Evolutionary conservation across 352 stramenopile genomes (phyloP).

Genomic region (Pythium aristosporum): DNA sequence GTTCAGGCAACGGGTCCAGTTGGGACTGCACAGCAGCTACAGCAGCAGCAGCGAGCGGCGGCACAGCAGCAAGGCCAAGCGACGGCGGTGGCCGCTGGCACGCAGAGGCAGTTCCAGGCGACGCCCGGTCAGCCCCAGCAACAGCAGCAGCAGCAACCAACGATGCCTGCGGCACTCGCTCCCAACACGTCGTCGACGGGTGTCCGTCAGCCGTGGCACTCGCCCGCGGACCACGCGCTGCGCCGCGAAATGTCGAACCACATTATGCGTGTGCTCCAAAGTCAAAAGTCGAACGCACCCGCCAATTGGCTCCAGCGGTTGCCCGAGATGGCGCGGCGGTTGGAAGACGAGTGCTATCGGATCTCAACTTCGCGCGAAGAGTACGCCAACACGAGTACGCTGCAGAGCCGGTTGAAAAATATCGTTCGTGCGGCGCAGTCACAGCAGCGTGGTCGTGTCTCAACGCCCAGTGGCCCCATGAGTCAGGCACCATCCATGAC

Average conservation of each 20-base stretch:
- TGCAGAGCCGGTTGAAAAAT: slow-evolving; percentile 95
- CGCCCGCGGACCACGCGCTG: slow-evolving; percentile 65
- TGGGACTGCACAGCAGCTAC: slow-evolving; percentile 10
- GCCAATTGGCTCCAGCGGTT: slow-evolving; percentile 97
- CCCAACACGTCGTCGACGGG: neutral
- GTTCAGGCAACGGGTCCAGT: slow-evolving; percentile 16
- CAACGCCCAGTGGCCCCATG: neutral
- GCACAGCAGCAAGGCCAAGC: slow-evolving; percentile 8
- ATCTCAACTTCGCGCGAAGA: slow-evolving; percentile 88
- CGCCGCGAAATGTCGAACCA: slow-evolving; percentile 86
- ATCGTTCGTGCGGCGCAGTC: slow-evolving; percentile 87
- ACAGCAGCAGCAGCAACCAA: neutral
- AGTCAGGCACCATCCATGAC: slow-evolving; percentile 28
- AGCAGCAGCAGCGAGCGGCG: slow-evolving; percentile 7
- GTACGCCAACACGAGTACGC: slow-evolving; percentile 94
- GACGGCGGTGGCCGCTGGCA: neutral
- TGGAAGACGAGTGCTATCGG: slow-evolving; percentile 97
- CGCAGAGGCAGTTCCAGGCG: slow-evolving; percentile 13
- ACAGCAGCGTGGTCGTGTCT: slow-evolving; percentile 45
- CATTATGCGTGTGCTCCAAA: slow-evolving; percentile 95
- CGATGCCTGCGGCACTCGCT: slow-evolving; percentile 1
- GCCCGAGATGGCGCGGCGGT: slow-evolving; percentile 96
- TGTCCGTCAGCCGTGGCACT: slow-evolving; percentile 63
- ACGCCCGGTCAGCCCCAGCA: neutral
- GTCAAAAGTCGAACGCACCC: slow-evolving; percentile 94